A percentile compares a stretch with the other conserved stretches of the same genome.
Conservation (phyloP, 257 asterid genomes). For the Solanum pimpinellifolium region DNA sequence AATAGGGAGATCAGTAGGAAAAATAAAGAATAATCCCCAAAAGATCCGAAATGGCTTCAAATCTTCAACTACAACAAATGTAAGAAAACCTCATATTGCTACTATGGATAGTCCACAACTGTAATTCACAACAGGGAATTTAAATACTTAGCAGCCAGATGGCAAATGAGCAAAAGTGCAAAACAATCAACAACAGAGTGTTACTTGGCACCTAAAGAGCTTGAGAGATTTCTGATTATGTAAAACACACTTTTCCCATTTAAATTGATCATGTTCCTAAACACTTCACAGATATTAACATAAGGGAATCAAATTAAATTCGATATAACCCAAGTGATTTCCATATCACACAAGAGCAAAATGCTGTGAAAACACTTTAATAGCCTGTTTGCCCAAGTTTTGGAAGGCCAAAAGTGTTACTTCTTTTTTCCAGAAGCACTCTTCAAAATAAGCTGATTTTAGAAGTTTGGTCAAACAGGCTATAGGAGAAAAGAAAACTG, state of each 20-base stretch:
- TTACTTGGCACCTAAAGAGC: background rate
- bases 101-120: background rate
- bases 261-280: background rate
- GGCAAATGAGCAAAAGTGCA: background rate
- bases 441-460: background rate
- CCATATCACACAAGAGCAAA: background rate
- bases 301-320: background rate
- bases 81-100: background rate
- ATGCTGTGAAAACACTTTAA: background rate
- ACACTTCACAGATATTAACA: background rate
- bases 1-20: background rate
- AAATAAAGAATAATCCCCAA: background rate
- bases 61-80: background rate
- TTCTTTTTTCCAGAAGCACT: background rate
- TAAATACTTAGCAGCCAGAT: background rate
- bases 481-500: background rate
- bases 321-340: background rate
- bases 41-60: background rate
- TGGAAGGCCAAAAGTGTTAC: background rate
- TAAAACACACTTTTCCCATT: background rate
- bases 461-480: background rate
- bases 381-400: background rate
- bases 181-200: background rate
- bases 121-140: background rate
- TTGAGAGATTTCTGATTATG: background rate